A percentile compares a stretch with the other conserved stretches of the same genome.
Evolutionary conservation across 306 rosid genomes (phyloP).

Genomic region (Carpinus fangiana): DNA sequence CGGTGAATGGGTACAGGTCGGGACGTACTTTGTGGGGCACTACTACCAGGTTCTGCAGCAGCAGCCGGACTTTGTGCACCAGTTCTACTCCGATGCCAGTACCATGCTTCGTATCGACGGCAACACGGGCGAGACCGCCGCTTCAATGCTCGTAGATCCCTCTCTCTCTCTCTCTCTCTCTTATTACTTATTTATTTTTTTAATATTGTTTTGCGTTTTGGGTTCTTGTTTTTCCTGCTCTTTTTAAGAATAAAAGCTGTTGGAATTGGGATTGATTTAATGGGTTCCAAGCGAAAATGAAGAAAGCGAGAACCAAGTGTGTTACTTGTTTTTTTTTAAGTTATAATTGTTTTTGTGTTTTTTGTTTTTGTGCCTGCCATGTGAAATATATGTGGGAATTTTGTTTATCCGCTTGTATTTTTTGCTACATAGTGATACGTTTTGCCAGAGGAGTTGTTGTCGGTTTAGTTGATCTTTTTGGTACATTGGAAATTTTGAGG

Average conservation of each 20-base stretch:
- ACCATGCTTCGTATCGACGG: slow-evolving; percentile 89
- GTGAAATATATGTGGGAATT: neutral
- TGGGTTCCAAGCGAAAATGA: neutral
- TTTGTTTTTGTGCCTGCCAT: neutral
- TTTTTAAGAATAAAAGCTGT: neutral
- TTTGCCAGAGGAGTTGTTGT: neutral
- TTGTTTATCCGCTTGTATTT: neutral
- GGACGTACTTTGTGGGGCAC: slow-evolving; percentile 95
- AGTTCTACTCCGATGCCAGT: slow-evolving; percentile 92
- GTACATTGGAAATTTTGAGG: neutral
- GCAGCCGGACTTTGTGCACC: slow-evolving; percentile 85
- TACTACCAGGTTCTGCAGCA: slow-evolving; percentile 90
- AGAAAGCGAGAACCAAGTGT: neutral
- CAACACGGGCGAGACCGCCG: slow-evolving; percentile 61
- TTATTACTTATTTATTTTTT: too few species aligned
- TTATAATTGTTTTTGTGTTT: too few species aligned
- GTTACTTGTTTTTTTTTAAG: neutral
- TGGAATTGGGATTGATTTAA: neutral
- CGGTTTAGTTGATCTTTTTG: neutral
- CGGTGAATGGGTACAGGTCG: slow-evolving; percentile 54
- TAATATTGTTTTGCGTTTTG: neutral
- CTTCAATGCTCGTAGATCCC: slow-evolving; percentile 75
- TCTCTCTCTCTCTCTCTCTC: neutral
- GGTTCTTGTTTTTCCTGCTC: neutral
- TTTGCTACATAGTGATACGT: neutral